Conservation (phyloP, 805 yeast genomes). For the Candida quercuum region DNA sequence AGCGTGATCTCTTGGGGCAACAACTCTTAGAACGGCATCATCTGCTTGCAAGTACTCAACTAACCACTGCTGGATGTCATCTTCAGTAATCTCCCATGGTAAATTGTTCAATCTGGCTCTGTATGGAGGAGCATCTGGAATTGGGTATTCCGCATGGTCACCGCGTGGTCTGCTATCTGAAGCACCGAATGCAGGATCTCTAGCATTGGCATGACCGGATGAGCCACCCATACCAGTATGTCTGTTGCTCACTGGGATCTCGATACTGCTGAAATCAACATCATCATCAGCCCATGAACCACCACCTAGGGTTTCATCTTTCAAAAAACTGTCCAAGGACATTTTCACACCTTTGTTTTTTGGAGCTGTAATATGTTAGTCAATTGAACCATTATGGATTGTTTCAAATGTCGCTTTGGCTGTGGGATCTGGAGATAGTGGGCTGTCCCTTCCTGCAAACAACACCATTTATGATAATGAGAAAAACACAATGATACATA, state of each 20-base stretch:
- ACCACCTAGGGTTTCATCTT: constrained; percentile 67
- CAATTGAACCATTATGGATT: too few species aligned
- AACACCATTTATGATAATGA: too few species aligned
- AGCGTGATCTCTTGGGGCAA: constrained; percentile 62
- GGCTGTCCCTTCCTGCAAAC: too few species aligned
- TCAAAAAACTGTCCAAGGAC: constrained; percentile 83
- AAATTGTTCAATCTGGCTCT: constrained; percentile 85
- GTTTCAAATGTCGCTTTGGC: too few species aligned
- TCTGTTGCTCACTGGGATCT: constrained; percentile 38
- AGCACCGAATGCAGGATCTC: constrained; percentile 35
- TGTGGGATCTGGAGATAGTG: constrained; percentile 6
- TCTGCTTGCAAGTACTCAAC: constrained; percentile 45
- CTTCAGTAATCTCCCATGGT: constrained; percentile 76
- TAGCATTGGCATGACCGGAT: constrained; percentile 27
- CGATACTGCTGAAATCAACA: constrained; percentile 63
- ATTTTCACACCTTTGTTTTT: constrained; percentile 64
- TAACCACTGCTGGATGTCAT: constrained; percentile 53
- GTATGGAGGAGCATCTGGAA: constrained; percentile 90
- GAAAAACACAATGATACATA: too few species aligned
- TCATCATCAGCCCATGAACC: constrained; percentile 87
- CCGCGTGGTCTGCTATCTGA: constrained; percentile 30
- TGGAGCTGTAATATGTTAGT: constrained; percentile 40
- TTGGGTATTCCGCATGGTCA: constrained; percentile 67
- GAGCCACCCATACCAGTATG: constrained; percentile 25
- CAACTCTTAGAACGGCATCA: constrained; percentile 56